phyloP scores from a whole-genome alignment of 768 basidiomycete genomes.

The Mycena venus region DNA sequence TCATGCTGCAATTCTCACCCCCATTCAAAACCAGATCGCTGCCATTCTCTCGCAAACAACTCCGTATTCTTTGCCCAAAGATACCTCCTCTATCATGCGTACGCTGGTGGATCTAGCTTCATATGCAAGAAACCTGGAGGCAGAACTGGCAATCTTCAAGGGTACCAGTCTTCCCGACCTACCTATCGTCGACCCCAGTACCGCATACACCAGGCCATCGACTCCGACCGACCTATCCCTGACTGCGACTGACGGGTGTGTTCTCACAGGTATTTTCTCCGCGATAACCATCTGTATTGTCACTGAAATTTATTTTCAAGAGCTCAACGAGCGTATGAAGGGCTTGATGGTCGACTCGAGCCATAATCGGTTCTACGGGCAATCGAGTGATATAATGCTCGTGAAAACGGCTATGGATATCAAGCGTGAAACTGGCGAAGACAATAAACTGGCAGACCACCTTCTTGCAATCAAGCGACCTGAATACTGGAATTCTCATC shows the following conservation, averaged over 20 bases:
- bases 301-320: slow-evolving; percentile 3
- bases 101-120: slow-evolving; percentile 24
- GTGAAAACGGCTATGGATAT: slow-evolving; percentile 35
- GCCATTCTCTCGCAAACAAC: slow-evolving; percentile 29
- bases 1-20: background rate
- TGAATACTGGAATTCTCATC: slow-evolving; percentile 40
- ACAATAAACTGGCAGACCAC: slow-evolving; percentile 33
- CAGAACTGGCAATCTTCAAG: slow-evolving; percentile 27
- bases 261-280: slow-evolving; percentile 20
- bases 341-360: slow-evolving; percentile 31
- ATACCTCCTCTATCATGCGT: slow-evolving; percentile 12
- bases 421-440: slow-evolving; percentile 24
- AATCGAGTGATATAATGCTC: slow-evolving; percentile 52
- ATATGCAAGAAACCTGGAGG: slow-evolving; percentile 26
- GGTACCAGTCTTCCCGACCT: slow-evolving; percentile 11
- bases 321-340: slow-evolving; percentile 31
- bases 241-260: slow-evolving; percentile 28
- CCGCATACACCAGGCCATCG: slow-evolving; percentile 25
- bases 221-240: slow-evolving; percentile 29
- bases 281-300: background rate
- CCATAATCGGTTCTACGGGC: slow-evolving; percentile 33
- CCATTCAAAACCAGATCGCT: slow-evolving; percentile 22
- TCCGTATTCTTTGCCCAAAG: slow-evolving; percentile 26
- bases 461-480: slow-evolving; percentile 30
- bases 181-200: slow-evolving; percentile 22